Evolutionary conservation across 805 yeast species (phyloP).

Genomic region (Yarrowia divulgata): DNA sequence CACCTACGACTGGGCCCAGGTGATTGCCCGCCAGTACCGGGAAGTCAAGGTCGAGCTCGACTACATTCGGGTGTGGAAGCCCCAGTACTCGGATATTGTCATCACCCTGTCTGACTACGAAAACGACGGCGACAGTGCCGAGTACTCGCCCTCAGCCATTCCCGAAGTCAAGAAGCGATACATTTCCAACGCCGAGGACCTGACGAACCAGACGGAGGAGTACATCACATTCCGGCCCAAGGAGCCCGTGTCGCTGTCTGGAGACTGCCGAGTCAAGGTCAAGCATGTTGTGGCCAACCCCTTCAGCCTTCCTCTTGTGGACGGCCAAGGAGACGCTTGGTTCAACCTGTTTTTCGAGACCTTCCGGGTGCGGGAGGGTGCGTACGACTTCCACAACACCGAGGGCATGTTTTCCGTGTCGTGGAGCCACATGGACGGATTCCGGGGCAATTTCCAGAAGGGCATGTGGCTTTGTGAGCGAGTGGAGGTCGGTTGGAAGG

Average conservation of each 20-base stretch:
- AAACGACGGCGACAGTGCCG: constrained; percentile 21
- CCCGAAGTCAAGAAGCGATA: constrained; percentile 30
- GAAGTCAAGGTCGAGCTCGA: constrained; percentile 43
- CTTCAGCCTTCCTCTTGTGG: constrained; percentile 41
- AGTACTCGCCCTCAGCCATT: constrained; percentile 21
- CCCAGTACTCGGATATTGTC: constrained; percentile 10
- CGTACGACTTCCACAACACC: constrained; percentile 15
- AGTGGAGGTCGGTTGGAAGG: constrained; percentile 54
- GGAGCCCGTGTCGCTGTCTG: constrained; percentile 1
- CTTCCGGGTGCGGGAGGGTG: constrained; percentile 42
- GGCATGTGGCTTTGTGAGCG: constrained; percentile 64
- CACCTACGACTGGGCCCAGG: constrained; percentile 53
- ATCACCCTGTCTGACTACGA: constrained; percentile 23
- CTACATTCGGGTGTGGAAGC: constrained; percentile 31
- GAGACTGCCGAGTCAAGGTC: constrained; percentile 33
- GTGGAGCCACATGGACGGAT: constrained; percentile 72
- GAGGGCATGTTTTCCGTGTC: constrained; percentile 44
- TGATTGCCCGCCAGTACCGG: constrained; percentile 42
- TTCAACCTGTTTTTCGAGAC: constrained; percentile 57
- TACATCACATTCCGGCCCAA: constrained; percentile 17
- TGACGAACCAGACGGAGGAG: constrained; percentile 8
- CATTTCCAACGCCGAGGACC: constrained; percentile 16
- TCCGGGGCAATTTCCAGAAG: constrained; percentile 62
- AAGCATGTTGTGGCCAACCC: constrained; percentile 29
- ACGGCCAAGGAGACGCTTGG: constrained; percentile 52